A percentile compares a stretch with the other conserved stretches of the same genome.
Evolutionary conservation across 2,329 filamentous ascomycete species (phyloP).

Genomic region (Aspergillus costaricaensis): DNA sequence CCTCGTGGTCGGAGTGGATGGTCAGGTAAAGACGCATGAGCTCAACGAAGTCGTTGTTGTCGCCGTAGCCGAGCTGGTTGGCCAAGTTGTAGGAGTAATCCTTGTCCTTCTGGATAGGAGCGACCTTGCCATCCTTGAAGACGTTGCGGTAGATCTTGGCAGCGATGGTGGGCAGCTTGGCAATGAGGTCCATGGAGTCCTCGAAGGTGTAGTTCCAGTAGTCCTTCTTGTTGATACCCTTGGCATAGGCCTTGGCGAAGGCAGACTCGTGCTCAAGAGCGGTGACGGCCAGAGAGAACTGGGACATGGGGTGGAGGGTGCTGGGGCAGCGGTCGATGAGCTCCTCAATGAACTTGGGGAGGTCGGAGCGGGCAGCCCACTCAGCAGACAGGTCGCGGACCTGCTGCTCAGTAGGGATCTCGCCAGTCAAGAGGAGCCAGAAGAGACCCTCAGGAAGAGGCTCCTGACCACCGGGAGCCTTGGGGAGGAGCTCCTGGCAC

Average conservation of each 20-base stretch:
- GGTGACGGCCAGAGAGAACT: constrained; percentile 96
- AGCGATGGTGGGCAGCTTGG: constrained; percentile 97
- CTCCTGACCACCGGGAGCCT: constrained; percentile 94
- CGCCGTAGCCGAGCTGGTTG: constrained; percentile 96
- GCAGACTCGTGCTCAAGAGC: constrained; percentile 97
- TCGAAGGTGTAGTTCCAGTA: constrained; percentile 99
- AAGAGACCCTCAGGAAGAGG: constrained; percentile 98
- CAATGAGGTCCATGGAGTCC: constrained; percentile 99
- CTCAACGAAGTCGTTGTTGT: constrained; percentile 96
- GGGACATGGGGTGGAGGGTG: constrained; percentile 99
- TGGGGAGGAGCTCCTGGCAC: constrained; percentile 95
- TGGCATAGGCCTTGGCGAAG: constrained; percentile 98
- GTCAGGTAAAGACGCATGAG: constrained; percentile 98
- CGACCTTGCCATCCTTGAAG: constrained; percentile 99
- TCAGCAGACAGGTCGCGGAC: constrained; percentile 97
- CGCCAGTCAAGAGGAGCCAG: constrained; percentile 98
- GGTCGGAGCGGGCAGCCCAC: constrained; percentile 95
- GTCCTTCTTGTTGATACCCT: constrained; percentile 98
- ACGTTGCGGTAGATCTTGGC: constrained; percentile 99
- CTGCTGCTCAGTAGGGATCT: constrained; percentile 97
- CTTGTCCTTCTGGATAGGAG: constrained; percentile 95
- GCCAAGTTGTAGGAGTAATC: constrained; percentile 99
- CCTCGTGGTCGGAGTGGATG: constrained; percentile 99
- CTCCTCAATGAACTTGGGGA: constrained; percentile 98
- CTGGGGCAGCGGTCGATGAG: constrained; percentile 99